phyloP scores from a whole-genome alignment of 2,329 filamentous ascomycete genomes.

The Truncatella angustata region DNA sequence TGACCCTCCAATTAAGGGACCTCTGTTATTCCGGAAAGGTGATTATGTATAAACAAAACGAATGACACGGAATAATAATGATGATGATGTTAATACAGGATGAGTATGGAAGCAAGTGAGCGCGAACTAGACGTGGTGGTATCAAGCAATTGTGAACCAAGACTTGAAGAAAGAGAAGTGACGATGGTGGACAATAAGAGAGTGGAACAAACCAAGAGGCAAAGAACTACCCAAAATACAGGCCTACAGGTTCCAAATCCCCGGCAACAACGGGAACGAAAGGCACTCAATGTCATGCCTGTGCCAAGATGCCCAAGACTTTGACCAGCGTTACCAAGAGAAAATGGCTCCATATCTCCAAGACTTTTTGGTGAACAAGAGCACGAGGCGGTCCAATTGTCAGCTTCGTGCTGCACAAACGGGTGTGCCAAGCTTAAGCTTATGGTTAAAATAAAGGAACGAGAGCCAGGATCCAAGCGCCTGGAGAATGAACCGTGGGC shows the following conservation, averaged over 20 bases:
- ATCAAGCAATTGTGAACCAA: background rate
- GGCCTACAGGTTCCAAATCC: no score
- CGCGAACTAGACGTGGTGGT: background rate
- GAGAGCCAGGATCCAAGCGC: background rate
- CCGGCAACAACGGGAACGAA: background rate
- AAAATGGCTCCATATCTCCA: background rate
- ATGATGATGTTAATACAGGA: background rate
- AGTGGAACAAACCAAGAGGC: background rate
- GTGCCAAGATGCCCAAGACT: constrained; percentile 2
- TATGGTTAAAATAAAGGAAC: constrained; percentile 9
- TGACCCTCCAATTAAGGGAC: no score
- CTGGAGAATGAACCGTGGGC: constrained; percentile 6
- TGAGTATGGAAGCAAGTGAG: no score
- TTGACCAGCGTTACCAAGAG: no score
- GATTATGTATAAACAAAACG: no score
- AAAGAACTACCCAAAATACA: no score
- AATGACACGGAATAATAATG: background rate
- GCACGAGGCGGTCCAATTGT: no score
- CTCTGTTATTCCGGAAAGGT: no score
- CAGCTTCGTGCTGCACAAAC: no score
- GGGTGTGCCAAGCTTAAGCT: constrained; percentile 2
- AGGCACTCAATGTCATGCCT: background rate
- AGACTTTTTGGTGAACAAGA: no score
- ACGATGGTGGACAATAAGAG: constrained; percentile 2
- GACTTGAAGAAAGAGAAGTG: background rate